Base-by-base conservation (phyloP, 371 early-diverging fungal genomes). In the Mortierella sp. region DNA sequence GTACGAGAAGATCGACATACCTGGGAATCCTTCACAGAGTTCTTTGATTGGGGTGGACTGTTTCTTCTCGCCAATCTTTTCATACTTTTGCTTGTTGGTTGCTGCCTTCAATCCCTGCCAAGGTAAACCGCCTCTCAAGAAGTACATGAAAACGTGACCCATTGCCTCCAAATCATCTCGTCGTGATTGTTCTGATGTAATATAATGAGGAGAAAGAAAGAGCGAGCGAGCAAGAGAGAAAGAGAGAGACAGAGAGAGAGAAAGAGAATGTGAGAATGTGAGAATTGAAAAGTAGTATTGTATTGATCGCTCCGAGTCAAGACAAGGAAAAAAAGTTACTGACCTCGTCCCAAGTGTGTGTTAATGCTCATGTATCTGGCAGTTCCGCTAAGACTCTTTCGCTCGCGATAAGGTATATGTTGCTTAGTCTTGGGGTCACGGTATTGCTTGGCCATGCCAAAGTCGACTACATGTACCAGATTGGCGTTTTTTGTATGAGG, bases 81-180 rank as follows among this genome's bases (percentile, higher is more conserved):
- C 97, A 84, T 98, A 99, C 84, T 99, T 99, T 88, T 99, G 99
- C 84, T 96, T 94, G 90, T 99, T 99, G 64, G 97, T 97, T 32
- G 96, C 97, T 5, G 98, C 99, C 88, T 98, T 98, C 22, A 99
- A 87, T 5, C 97, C 98, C 86, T 99, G 99, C 99, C 99, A 99
- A 9, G 99, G 99, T 47, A 99, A 87, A n/a, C 93, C 91, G 14
- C 99, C 99, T 64, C 98, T 94, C 72, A 97, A 86, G 79, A 99
- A 99, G 90, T 99, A 99, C 92, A 99, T 95, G 72, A 99, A 95
- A 22, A 99, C 99, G 87, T 99, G 99, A 5, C 98, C 99, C 67
- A 99, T 90, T 37, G 98, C 94, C 85, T 99, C 99, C 63, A 99
- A 87, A 86, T 99, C 99, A 87, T 99, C 99, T 66, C 99, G 93